Evolutionary conservation across 805 yeast genomes (phyloP), one percentile per base, ranked within the genome.

Genomic region (Candida loeiensis): DNA sequence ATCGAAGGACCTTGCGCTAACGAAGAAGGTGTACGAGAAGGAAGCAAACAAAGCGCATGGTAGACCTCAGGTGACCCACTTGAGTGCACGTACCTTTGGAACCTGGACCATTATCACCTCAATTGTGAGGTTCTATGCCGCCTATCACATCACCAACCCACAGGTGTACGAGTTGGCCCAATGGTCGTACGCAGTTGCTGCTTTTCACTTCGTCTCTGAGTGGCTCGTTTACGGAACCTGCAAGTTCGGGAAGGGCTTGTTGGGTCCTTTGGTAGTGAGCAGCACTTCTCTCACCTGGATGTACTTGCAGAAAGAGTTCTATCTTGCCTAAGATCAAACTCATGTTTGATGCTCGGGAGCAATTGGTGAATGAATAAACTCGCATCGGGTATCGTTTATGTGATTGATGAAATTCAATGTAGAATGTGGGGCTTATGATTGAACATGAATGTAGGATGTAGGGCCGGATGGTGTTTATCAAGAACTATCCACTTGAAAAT

Each of bases 31-130:
- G 6, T 93, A 93, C 58, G 82, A 76, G 24, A 40, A 41, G 14
- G 50, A 46, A 22, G 43, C 46, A 28, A 34, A 45, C 55, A 58
- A 41, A 13, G 39, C 46, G 9, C 62, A 63, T 13, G 54, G 57
- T 6, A 46, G 54, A 3, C 46, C 56, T 6, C 67, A 66, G 39
- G 68, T 69, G 9, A 65, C 71, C 4, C 61, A 66, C 11, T 70
- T 93, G 49, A 80, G 93, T 51, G 96, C 96, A n/a, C 77, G 99
- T 54, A 91, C 99, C 0, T 93, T 93, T 61, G 99, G 99, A 24
- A 93, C 99, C 0, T 93, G 99, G 99, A 93, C 99, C 0, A 69
- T 90, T 28, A 74, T 90, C 51, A 81, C 96, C 2, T 77, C 95
- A 2, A 71, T 91, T 21, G 82, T 93, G 35, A 79, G 99, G 57